phyloP scores from a whole-genome alignment of 208 protist genomes.

The Trypanosoma vivax region DNA sequence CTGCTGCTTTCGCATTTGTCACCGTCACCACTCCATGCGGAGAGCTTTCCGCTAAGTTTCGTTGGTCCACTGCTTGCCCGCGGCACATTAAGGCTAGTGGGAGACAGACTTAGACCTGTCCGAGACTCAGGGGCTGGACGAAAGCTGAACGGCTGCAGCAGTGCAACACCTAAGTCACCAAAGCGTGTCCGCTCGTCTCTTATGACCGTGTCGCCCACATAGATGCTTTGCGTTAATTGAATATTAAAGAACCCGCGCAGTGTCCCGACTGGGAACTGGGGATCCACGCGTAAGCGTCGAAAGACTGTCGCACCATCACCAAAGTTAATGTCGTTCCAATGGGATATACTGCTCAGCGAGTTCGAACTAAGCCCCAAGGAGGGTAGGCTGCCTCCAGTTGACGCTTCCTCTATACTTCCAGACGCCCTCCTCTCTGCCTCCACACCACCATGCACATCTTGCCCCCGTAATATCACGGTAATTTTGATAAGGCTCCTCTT shows the following conservation, averaged over 20 bases:
- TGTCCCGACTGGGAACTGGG: slow-evolving; percentile 43
- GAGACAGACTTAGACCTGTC: not conserved
- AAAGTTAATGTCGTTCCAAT: too few relatives aligned
- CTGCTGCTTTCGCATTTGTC: too few relatives aligned
- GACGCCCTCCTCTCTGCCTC: too few relatives aligned
- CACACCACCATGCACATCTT: too few relatives aligned
- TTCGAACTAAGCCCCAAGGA: too few relatives aligned
- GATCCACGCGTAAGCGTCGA: slow-evolving; percentile 39
- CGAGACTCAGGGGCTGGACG: not conserved
- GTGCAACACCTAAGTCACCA: not conserved
- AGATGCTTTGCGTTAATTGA: slow-evolving; percentile 17
- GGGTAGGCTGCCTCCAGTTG: too few relatives aligned
- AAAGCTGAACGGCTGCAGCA: slow-evolving; percentile 3
- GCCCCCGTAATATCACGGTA: too few relatives aligned
- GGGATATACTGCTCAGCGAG: too few relatives aligned
- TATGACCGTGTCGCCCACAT: slow-evolving; percentile 15
- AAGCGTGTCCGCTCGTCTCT: slow-evolving; percentile 20
- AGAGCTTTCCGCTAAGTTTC: too few relatives aligned
- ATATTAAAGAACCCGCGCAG: slow-evolving; percentile 55
- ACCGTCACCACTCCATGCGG: too few relatives aligned
- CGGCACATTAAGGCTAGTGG: not conserved
- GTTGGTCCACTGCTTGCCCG: not conserved
- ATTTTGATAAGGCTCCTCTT: too few relatives aligned
- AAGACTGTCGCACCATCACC: not conserved
- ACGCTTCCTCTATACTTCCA: too few relatives aligned